phyloP scores from a whole-genome alignment of 352 stramenopile genomes.

The Phytopythium delawarense region DNA sequence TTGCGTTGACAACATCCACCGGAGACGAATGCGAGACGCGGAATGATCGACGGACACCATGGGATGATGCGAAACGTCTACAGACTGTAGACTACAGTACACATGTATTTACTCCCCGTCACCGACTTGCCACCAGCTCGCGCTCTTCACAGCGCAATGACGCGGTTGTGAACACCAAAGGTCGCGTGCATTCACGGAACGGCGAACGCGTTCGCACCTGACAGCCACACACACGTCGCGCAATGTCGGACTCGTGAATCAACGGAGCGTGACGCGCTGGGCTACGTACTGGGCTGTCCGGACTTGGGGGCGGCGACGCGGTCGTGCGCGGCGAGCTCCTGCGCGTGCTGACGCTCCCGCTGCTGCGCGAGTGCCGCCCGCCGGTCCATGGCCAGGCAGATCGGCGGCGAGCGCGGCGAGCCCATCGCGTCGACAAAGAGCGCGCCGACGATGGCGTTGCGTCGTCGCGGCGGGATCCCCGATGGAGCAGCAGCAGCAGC shows the following conservation, averaged over 20 bases:
- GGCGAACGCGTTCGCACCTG: neutral
- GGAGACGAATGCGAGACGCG: neutral
- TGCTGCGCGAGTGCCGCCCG: constrained; percentile 27
- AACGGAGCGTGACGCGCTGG: no score
- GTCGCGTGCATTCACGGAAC: neutral
- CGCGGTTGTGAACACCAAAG: neutral
- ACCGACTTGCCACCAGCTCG: no score
- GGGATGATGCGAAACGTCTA: neutral
- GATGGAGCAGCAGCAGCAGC: neutral
- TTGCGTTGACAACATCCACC: no score
- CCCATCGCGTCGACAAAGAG: constrained; percentile 38
- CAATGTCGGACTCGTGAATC: neutral
- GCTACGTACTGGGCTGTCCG: neutral
- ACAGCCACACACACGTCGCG: neutral
- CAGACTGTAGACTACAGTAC: no score
- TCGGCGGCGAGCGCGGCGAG: constrained; percentile 35
- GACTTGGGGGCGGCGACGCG: neutral
- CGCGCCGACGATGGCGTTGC: constrained; percentile 53
- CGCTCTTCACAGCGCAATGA: no score
- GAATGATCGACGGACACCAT: neutral
- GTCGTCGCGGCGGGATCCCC: constrained; percentile 19
- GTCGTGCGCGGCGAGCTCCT: constrained; percentile 6
- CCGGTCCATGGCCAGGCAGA: constrained; percentile 29
- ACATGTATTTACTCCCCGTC: neutral
- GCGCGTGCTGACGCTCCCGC: constrained; percentile 24